These are phyloP conservation scores for Saccharomycopsis sp. DNA, from an alignment of 805 yeast species.

Conservation along the genomic window DNA sequence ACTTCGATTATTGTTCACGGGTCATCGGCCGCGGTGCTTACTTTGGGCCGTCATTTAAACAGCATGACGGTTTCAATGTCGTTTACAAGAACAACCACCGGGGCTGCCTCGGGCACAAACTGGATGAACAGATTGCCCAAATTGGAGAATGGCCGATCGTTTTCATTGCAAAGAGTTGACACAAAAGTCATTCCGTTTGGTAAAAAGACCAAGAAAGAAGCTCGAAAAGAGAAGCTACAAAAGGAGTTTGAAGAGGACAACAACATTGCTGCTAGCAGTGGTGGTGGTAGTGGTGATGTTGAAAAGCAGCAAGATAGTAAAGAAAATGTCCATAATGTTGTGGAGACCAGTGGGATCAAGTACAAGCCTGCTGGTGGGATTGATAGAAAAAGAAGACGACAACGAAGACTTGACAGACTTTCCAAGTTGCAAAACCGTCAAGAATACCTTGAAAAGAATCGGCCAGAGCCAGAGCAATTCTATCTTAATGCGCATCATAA, in stretches of 20 bases:
- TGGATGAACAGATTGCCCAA: slow-evolving; percentile 86
- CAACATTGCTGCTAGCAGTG: slow-evolving; percentile 18
- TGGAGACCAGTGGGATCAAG: slow-evolving; percentile 57
- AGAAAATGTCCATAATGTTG: slow-evolving; percentile 1
- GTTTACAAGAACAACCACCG: slow-evolving; percentile 53
- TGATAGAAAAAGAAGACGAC: slow-evolving; percentile 38
- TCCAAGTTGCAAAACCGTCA: slow-evolving; percentile 7
- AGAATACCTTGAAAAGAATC: slow-evolving; percentile 21
- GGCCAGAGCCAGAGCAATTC: slow-evolving; percentile 19
- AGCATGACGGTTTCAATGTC: slow-evolving; percentile 91
- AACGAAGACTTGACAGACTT: slow-evolving; percentile 24
- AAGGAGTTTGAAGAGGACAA: no score
- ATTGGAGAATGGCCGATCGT: slow-evolving; percentile 65
- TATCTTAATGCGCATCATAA: slow-evolving; percentile 16
- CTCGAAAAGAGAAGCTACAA: slow-evolving; percentile 20
- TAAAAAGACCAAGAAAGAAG: slow-evolving; percentile 20
- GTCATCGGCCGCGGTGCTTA: slow-evolving; percentile 71
- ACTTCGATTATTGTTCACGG: slow-evolving; percentile 87
- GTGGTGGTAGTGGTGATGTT: slow-evolving; percentile 19
- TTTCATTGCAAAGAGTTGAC: slow-evolving; percentile 77
- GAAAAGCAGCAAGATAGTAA: slow-evolving; percentile 19
- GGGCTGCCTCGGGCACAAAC: slow-evolving; percentile 42
- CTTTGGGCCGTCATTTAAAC: slow-evolving; percentile 78
- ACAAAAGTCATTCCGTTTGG: slow-evolving; percentile 41
- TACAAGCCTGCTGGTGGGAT: slow-evolving; percentile 73